Evolutionary conservation across 352 stramenopile species (phyloP), one percentile per base, ranked within the genome.

Genomic region (Phytophthora hibernalis): DNA sequence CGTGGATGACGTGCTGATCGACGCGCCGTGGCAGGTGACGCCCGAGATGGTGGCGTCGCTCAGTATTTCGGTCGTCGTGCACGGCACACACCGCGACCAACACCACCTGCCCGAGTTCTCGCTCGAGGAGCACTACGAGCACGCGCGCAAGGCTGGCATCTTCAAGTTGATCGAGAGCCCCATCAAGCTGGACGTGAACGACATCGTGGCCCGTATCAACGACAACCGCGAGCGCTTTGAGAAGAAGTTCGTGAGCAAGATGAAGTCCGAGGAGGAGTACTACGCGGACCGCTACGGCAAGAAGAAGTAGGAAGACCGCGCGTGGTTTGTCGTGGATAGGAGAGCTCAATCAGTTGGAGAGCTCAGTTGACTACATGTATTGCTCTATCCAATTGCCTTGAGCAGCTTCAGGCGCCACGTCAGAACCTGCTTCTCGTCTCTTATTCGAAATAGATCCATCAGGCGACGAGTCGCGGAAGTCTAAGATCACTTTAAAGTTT

Each of bases 1-100:
- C 70, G 95, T 98, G 18, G 97, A 99, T 74, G 97, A 99, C 74
- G 97, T 99, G 37, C 77, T 99, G 48, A 99, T 99, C 51, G 97
- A 99, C 71, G 97, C 97, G 43, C 97, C 97, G 31, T 95, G 94
- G 72, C 79, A 94, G 45, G 90, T 99, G 26, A 99, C 96, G 51
- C 88, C 90, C 42, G 96, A 99, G 63, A 98, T 99, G 96, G 93
- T 99, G 67, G 91, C 90, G 43, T 97, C 88, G 48, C 80, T 98
- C 16, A 87, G 92, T 48, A 79, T 98, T 33, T 76, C 77, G 22
- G 76, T 90, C 5, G 92, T 97, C 18, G 83, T 97, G 52, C 85
- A 96, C 64, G 93, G 90, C 56, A 95, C 85, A 21, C 88, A 95
- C 79, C 91, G 89, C 61, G 87, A 96, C 70, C 70, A 84, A 37